Conservation (phyloP, 78 protist species). For the Dictyostelium citrinum region DNA sequence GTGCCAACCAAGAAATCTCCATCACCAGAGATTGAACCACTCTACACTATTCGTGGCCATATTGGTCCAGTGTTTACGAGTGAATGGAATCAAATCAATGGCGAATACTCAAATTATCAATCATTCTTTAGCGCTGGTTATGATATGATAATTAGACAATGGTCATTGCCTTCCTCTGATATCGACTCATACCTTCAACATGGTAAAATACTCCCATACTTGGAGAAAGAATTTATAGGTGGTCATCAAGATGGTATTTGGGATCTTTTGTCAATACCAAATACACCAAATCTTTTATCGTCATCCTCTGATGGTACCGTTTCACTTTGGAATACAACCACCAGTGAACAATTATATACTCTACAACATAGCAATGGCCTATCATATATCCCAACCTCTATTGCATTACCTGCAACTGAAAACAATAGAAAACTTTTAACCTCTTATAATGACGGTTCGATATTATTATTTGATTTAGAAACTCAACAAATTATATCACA, state of each 20-base stretch:
- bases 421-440: constrained; percentile 15
- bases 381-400: background rate
- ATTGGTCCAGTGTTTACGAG: constrained; percentile 69
- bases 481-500: constrained; percentile 22
- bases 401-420: constrained; percentile 30
- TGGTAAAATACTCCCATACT: background rate
- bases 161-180: constrained; percentile 51
- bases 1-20: constrained; percentile 18
- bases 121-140: constrained; percentile 67
- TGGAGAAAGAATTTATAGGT: constrained; percentile 47
- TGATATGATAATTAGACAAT: constrained; percentile 64
- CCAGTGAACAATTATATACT: background rate
- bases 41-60: constrained; percentile 81
- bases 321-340: constrained; percentile 52
- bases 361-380: background rate
- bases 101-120: background rate
- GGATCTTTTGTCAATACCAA: constrained; percentile 41
- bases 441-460: constrained; percentile 32
- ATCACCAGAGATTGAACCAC: constrained; percentile 72
- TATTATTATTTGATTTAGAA: constrained; percentile 26
- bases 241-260: constrained; percentile 84
- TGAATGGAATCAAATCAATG: constrained; percentile 10
- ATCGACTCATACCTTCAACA: constrained; percentile 50
- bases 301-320: constrained; percentile 79
- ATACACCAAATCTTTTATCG: constrained; percentile 14